These are phyloP conservation scores for Volvox reticuliferus DNA, from an alignment of 139 green algal genomes.

Conservation along the genomic window DNA sequence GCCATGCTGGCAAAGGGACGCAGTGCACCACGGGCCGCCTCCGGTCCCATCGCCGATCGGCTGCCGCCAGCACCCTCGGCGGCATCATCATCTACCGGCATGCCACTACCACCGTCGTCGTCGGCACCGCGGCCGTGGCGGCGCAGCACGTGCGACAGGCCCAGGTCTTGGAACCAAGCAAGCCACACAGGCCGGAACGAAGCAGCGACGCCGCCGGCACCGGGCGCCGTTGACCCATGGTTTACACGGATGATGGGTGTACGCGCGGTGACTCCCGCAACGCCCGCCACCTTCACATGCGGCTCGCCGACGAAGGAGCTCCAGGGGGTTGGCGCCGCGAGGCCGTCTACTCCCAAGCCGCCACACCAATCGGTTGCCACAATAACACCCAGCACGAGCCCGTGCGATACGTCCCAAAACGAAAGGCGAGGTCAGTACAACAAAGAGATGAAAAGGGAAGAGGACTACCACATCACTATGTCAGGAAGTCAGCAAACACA, in stretches of 20 bases:
- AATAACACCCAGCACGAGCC: too few species aligned
- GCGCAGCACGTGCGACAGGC: neutral
- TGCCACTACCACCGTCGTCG: neutral
- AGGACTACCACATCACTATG: too few species aligned
- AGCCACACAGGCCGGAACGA: neutral
- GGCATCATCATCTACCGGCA: neutral
- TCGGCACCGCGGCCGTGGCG: neutral
- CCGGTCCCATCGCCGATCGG: neutral
- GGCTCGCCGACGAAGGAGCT: slow-evolving; percentile 36
- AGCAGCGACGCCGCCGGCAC: neutral
- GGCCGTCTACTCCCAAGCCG: neutral
- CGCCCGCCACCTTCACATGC: slow-evolving; percentile 54
- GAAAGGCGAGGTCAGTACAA: too few species aligned
- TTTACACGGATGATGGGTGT: slow-evolving; percentile 36
- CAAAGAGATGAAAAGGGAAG: too few species aligned
- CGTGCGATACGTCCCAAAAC: too few species aligned
- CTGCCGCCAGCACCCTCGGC: neutral
- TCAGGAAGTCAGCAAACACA: too few species aligned
- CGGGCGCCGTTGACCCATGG: neutral
- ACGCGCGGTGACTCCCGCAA: slow-evolving; percentile 47
- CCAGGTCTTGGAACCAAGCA: slow-evolving; percentile 28
- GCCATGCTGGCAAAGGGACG: slow-evolving; percentile 56
- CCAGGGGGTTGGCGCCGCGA: slow-evolving; percentile 10
- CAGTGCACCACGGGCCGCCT: neutral
- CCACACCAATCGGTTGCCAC: neutral